Conservation (phyloP, 1,284 basidiomycete species). For the Sphagnurus paluster region DNA sequence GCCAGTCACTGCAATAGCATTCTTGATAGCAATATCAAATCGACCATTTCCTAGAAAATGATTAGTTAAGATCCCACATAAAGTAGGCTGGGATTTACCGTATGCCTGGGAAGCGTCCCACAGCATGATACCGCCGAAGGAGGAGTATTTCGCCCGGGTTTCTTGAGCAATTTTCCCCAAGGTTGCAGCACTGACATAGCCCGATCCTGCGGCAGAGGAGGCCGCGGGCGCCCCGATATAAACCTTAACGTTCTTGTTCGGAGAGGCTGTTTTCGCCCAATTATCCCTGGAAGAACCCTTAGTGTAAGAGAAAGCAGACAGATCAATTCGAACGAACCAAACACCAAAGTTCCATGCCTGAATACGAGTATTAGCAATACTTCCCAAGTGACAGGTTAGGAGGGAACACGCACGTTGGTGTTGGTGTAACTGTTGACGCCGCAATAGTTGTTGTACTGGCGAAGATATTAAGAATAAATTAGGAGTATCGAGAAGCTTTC, state of each 20-base stretch:
- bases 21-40: conserved; percentile 54
- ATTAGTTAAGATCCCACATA: neutral
- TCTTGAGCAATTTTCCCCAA: conserved; percentile 44
- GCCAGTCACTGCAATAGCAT: conserved; percentile 25
- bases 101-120: conserved; percentile 65
- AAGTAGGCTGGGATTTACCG: conserved; percentile 31
- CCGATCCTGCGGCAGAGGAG: conserved; percentile 45
- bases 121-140: conserved; percentile 71
- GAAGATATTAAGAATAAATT: conserved; percentile 3
- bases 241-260: conserved; percentile 60
- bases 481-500: neutral
- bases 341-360: conserved; percentile 51
- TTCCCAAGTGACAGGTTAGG: neutral
- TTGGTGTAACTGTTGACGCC: conserved; percentile 41
- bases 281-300: conserved; percentile 44
- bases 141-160: conserved; percentile 51
- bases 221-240: conserved; percentile 64
- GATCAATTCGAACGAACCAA: conserved; percentile 36
- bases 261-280: conserved; percentile 60
- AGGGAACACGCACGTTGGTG: conserved; percentile 32
- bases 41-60: conserved; percentile 46
- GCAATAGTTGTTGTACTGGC: conserved; percentile 54
- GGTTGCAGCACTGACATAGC: conserved; percentile 49
- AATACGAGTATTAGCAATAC: neutral
- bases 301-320: neutral